Evolutionary conservation across 78 protist genomes (phyloP), one percentile per base, ranked within the genome.

Genomic region (Dictyostelium capitatum): DNA sequence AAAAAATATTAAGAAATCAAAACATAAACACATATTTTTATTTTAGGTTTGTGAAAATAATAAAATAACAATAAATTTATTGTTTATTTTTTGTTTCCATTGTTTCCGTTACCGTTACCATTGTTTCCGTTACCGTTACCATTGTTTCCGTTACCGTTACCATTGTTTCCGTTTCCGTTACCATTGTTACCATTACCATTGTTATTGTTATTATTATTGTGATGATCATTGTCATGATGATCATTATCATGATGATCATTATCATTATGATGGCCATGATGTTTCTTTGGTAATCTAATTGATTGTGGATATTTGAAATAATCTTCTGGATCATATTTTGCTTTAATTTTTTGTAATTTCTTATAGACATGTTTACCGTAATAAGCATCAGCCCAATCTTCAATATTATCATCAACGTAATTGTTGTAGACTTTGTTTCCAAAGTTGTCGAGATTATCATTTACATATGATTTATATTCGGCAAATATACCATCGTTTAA

Each of bases 281-380:
- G 10, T 25, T 62, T 67, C 41, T 67, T 67, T 67, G 75, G 75
- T 67, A 67, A 67, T 67, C 30, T 48, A 32, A 81, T 81, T 20
- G 81, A 72, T 81, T 70, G 79, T 23, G 59, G 79, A 5, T 6
- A 72, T 10, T 53, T 25, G 15, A 72, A 70, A n/a, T 48, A 81
- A 70, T 81, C 56, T 9, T 11, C 54, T 67, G 77, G 47, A 72
- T 81, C 81, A 50, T 75, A 75, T 75, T 75, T 75, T 25, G 6
- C 6, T 75, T 50, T 75, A 28, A 75, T 75, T 0, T 48, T 46
- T 75, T 75, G 57, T 5, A 75, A 41, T 37, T 25, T 46, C 15
- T 59, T 59, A 51, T 75, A 75, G 19, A 50, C 51, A 4, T 32
- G 32, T 62, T 23, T 62, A 0, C 25, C 51, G 14, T 75, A 75